Evolutionary conservation across 345 rosid genomes (phyloP), one percentile per base, ranked within the genome.

Genomic region (Iberis pinnata): DNA sequence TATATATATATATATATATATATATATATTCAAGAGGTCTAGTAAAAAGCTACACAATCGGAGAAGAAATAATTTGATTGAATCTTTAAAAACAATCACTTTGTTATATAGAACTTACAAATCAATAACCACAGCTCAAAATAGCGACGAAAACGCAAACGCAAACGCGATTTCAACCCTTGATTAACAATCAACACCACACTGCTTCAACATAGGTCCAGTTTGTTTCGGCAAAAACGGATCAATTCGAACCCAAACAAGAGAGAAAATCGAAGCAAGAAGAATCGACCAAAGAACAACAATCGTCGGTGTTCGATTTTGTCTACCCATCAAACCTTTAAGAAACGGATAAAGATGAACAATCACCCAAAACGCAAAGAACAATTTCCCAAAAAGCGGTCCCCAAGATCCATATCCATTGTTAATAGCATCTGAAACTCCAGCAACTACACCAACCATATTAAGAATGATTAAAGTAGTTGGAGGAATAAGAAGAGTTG

Each of bases 271-370:
- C 1, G 95, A 89, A 5, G 97, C 90, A 2, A 89, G 78, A 24
- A 89, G 94, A 9, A 89, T 45, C 7, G 94, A 86, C 95, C 97
- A 89, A 1, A 83, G 77, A 12, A 89, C 90, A 20, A 86, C 94
- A 27, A 86, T 89, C n/a, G 97, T 89, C 0, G 95, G 97, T 2
- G 95, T 86, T 75, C 94, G 69, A 74, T 89, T 89, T 49, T 89
- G 97, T 14, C 71, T 70, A 71, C 97, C 94, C 97, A 86, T 86
- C 58, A 89, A 56, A 72, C 98, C 98, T 67, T 90, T 90, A 58
- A 86, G 89, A 77, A 87, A 90, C 38, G 98, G 98, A 57, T 86
- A 90, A 53, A 86, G 90, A 77, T 90, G 98, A 70, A 80, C 78
- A 50, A 90, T 90, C 51, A 84, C 98, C 96, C 96, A 84, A 75